Evolutionary conservation across 2,329 filamentous ascomycete genomes (phyloP).

Genomic region (Taxawa tesnikishii): DNA sequence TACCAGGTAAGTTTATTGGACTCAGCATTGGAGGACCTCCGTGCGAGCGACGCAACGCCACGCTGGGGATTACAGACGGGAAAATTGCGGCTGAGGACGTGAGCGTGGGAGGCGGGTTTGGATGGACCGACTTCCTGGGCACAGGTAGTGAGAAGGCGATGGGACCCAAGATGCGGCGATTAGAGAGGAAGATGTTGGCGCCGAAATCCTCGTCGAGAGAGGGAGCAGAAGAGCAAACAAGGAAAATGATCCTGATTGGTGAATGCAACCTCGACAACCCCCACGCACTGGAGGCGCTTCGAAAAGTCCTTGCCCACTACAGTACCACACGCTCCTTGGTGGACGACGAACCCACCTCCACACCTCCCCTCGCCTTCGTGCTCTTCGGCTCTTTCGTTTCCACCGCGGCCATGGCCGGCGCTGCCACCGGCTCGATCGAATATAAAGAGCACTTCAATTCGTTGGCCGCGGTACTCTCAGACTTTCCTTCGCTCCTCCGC

Average conservation of each 20-base stretch:
- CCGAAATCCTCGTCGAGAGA: constrained; percentile 10
- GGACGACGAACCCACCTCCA: constrained; percentile 21
- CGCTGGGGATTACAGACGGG: constrained; percentile 49
- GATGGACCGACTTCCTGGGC: constrained; percentile 94
- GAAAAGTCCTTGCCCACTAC: constrained; percentile 66
- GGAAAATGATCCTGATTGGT: constrained; percentile 62
- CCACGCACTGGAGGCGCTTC: constrained; percentile 66
- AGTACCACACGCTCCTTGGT: constrained; percentile 49
- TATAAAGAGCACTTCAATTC: constrained; percentile 95
- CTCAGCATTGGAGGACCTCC: constrained; percentile 88
- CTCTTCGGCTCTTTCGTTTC: constrained; percentile 73
- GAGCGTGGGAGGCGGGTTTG: constrained; percentile 60
- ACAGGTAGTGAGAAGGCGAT: constrained; percentile 79
- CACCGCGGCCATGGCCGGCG: constrained; percentile 46
- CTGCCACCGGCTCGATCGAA: constrained; percentile 72
- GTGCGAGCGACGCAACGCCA: constrained; percentile 70
- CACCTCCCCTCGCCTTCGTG: constrained; percentile 60
- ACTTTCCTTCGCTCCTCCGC: constrained; percentile 71
- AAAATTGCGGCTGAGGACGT: constrained; percentile 12
- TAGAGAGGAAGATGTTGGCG: constrained; percentile 56
- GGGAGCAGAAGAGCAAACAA: constrained; percentile 15
- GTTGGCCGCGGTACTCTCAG: constrained; percentile 67
- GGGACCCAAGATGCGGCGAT: constrained; percentile 67
- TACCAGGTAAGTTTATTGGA: constrained; percentile 83
- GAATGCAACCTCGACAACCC: constrained; percentile 81